Conservation (phyloP, 1,284 basidiomycete species). For the Neolentinus lepideus region DNA sequence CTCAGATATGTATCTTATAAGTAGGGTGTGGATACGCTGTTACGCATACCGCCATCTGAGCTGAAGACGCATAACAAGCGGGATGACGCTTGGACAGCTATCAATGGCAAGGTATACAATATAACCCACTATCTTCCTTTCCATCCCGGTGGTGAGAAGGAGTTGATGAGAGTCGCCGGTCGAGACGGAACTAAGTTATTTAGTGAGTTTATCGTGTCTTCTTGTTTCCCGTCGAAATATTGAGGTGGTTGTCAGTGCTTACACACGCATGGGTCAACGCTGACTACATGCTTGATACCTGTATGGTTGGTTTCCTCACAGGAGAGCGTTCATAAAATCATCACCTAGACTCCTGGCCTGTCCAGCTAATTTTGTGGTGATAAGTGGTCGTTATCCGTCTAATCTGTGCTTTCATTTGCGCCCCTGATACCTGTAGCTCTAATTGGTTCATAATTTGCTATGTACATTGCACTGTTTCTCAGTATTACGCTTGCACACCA, state of each 20-base stretch:
- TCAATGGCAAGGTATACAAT: slow-evolving; percentile 96
- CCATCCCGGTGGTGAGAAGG: slow-evolving; percentile 92
- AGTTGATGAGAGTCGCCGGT: slow-evolving; percentile 94
- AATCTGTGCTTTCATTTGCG: too few relatives aligned
- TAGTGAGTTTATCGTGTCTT: slow-evolving; percentile 45
- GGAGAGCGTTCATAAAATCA: background rate
- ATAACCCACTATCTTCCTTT: slow-evolving; percentile 89
- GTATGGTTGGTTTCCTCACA: slow-evolving; percentile 85
- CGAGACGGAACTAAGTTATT: slow-evolving; percentile 93
- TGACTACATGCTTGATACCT: slow-evolving; percentile 90
- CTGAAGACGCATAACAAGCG: slow-evolving; percentile 77
- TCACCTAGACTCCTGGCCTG: background rate
- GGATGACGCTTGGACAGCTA: slow-evolving; percentile 92
- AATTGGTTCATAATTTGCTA: too few relatives aligned
- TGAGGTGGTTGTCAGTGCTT: slow-evolving; percentile 15
- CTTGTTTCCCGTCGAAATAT: slow-evolving; percentile 28
- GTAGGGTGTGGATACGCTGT: slow-evolving; percentile 59
- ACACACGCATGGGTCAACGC: slow-evolving; percentile 88
- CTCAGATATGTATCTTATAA: background rate
- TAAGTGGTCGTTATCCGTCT: too few relatives aligned
- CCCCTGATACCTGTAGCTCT: too few relatives aligned
- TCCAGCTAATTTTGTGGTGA: too few relatives aligned
- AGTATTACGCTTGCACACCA: too few relatives aligned
- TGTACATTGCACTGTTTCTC: too few relatives aligned
- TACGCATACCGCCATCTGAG: slow-evolving; percentile 78